A percentile compares a stretch with the other conserved stretches of the same genome.
phyloP scores from a whole-genome alignment of 495 filamentous ascomycete genomes.

The Tuber melanosporum region DNA sequence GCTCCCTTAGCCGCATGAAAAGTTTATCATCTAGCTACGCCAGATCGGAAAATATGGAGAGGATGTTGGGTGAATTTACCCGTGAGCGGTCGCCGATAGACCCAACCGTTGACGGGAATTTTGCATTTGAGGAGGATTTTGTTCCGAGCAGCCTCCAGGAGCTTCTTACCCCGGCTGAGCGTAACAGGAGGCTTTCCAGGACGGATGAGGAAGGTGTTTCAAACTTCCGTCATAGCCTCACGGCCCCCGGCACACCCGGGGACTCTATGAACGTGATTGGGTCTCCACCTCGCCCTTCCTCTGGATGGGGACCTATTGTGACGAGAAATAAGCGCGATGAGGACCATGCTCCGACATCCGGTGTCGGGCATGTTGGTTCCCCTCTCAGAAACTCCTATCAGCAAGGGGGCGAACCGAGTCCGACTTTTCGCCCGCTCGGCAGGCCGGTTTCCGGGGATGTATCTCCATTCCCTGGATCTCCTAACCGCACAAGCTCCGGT shows the following conservation, averaged over 20 bases:
- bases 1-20: constrained; percentile 62
- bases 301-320: constrained; percentile 82
- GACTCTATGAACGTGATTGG: constrained; percentile 45
- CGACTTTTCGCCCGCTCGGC: constrained; percentile 57
- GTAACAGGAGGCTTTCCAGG: constrained; percentile 72
- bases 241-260: constrained; percentile 56
- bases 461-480: constrained; percentile 59
- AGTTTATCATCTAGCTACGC: constrained; percentile 79
- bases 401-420: constrained; percentile 53
- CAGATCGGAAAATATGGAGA: constrained; percentile 63
- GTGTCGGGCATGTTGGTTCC: constrained; percentile 84
- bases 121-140: constrained; percentile 89
- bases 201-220: constrained; percentile 57
- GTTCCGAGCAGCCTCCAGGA: constrained; percentile 81
- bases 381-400: constrained; percentile 81
- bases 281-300: constrained; percentile 59
- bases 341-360: constrained; percentile 54
- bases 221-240: constrained; percentile 55
- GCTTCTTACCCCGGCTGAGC: constrained; percentile 84
- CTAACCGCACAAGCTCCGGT: constrained; percentile 51
- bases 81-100: constrained; percentile 49
- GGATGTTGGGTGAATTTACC: constrained; percentile 33
- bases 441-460: constrained; percentile 51
- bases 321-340: constrained; percentile 70
- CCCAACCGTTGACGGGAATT: constrained; percentile 75